Conservation (phyloP, 495 filamentous ascomycete species). For the Xylaria bambusicola region DNA sequence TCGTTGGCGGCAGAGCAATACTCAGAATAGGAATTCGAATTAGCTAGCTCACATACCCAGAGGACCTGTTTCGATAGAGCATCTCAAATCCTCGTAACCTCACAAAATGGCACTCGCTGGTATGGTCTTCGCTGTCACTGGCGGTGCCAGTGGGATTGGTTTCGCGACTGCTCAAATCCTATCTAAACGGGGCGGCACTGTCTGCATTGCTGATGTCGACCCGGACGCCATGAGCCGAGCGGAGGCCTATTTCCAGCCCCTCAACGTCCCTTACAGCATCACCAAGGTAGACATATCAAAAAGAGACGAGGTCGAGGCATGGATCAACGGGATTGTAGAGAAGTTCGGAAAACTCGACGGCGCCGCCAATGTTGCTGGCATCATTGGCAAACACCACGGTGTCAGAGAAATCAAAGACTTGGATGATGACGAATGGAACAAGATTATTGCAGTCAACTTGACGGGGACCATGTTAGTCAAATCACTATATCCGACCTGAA, state of each 20-base stretch:
- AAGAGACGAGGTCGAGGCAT: slow-evolving; percentile 36
- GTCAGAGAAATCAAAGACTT: slow-evolving; percentile 33
- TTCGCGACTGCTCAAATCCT: slow-evolving; percentile 56
- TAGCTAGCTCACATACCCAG: not conserved
- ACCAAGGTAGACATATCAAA: slow-evolving; percentile 37
- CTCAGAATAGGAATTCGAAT: not conserved
- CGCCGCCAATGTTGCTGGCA: slow-evolving; percentile 61
- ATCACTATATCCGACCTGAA: not conserved
- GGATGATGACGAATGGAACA: slow-evolving; percentile 54
- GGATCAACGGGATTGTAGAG: slow-evolving; percentile 36
- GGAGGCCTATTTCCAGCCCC: slow-evolving; percentile 29
- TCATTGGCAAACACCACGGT: slow-evolving; percentile 37
- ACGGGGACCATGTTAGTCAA: slow-evolving; percentile 55
- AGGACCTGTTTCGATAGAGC: not conserved
- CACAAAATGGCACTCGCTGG: slow-evolving; percentile 30
- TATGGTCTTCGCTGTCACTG: slow-evolving; percentile 58
- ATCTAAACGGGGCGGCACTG: slow-evolving; percentile 47
- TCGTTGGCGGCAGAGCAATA: not conserved
- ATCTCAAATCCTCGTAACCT: not conserved
- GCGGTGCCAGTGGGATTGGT: slow-evolving; percentile 59
- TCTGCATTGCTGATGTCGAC: slow-evolving; percentile 57
- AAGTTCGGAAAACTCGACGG: slow-evolving; percentile 51
- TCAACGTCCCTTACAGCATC: slow-evolving; percentile 29
- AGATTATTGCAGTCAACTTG: slow-evolving; percentile 56
- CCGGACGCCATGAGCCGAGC: slow-evolving; percentile 36